A percentile compares a stretch with the other conserved stretches of the same genome.
Evolutionary conservation across 176 grass and related monocot species (phyloP).

Genomic region (Musa beccarii): DNA sequence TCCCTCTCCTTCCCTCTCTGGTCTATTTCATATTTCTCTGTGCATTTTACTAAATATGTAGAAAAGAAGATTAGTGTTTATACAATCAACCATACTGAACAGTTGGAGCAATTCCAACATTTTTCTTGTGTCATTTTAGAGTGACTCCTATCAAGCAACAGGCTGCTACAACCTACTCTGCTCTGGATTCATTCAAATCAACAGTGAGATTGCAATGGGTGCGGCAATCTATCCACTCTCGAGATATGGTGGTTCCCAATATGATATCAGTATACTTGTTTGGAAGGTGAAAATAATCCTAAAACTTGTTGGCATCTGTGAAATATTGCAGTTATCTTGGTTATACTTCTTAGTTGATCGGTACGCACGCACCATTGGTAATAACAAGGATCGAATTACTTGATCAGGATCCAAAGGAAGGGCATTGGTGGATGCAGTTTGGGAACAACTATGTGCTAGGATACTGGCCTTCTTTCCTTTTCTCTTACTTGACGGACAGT

Average conservation of each 20-base stretch:
- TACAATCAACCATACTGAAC: not conserved
- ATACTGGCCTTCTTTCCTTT: conserved; percentile 14
- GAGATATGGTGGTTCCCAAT: not conserved
- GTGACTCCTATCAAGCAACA: conserved; percentile 7
- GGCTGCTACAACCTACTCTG: conserved; percentile 16
- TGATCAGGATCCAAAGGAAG: conserved; percentile 8
- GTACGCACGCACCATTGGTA: not conserved
- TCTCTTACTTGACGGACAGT: conserved; percentile 10
- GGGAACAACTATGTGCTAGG: conserved; percentile 1
- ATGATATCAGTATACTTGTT: conserved; percentile 6
- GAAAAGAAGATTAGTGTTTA: not conserved
- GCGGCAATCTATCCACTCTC: conserved; percentile 1
- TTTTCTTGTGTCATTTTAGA: not conserved
- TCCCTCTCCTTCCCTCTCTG: not conserved
- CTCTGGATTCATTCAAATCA: conserved; percentile 10
- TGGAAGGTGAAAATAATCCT: not conserved
- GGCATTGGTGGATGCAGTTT: conserved; percentile 20
- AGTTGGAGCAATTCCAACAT: not conserved
- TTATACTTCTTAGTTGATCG: not conserved
- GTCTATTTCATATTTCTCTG: not conserved
- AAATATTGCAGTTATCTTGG: not conserved
- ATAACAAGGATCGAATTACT: not conserved
- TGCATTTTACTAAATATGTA: not conserved
- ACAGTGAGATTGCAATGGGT: conserved; percentile 1
- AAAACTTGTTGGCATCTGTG: too few species aligned